A percentile compares a stretch with the other conserved stretches of the same genome.
phyloP scores from a whole-genome alignment of 2,329 filamentous ascomycete species.

The Beauveria bassiana region DNA sequence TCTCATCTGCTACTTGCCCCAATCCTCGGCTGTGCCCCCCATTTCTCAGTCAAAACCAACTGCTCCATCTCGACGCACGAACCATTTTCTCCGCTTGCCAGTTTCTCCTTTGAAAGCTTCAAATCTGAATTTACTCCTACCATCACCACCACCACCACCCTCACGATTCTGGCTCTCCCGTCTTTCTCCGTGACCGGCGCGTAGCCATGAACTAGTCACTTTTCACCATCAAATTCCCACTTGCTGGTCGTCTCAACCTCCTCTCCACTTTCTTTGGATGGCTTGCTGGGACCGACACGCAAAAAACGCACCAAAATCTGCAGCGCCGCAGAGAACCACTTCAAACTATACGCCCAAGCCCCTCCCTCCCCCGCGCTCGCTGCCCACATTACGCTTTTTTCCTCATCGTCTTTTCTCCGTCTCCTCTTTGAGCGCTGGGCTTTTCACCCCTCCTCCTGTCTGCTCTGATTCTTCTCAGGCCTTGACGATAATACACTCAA shows the following conservation, averaged over 20 bases:
- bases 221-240: background rate
- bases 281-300: background rate
- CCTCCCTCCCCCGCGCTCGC: conserved; percentile 10
- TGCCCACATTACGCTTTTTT: conserved; percentile 1
- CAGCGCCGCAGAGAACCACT: conserved; percentile 8
- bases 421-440: conserved; percentile 5
- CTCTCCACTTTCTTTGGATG: background rate
- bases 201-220: conserved; percentile 5
- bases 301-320: conserved; percentile 1
- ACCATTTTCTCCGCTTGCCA: background rate
- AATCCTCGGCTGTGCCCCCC: background rate
- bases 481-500: background rate
- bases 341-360: conserved; percentile 8
- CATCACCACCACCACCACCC: background rate
- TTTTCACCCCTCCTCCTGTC: background rate
- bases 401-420: background rate
- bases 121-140: background rate
- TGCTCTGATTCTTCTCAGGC: conserved; percentile 10
- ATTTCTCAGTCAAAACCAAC: background rate
- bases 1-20: too few species aligned
- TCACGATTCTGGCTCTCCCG: background rate
- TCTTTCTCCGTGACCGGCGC: background rate
- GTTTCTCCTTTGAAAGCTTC: background rate
- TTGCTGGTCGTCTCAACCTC: background rate
- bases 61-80: background rate